phyloP scores from a whole-genome alignment of 2,329 filamentous ascomycete species.

The Stagonosporopsis rhizophila region DNA sequence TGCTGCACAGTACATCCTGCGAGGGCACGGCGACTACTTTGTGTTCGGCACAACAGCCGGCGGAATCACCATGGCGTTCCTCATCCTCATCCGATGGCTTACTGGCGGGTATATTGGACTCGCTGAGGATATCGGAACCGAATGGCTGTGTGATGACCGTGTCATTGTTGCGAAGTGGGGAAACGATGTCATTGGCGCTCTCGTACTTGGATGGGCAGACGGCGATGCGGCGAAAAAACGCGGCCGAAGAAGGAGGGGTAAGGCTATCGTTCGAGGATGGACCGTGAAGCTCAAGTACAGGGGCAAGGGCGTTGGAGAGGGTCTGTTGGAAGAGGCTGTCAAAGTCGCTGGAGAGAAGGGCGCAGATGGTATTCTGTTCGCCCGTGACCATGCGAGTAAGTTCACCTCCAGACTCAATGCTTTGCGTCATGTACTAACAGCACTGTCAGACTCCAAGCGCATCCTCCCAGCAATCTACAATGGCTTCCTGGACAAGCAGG shows the following conservation, averaged over 20 bases:
- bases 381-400: slow-evolving; percentile 78
- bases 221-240: slow-evolving; percentile 53
- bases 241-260: slow-evolving; percentile 62
- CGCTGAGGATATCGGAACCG: slow-evolving; percentile 68
- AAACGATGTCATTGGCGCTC: slow-evolving; percentile 71
- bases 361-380: slow-evolving; percentile 76
- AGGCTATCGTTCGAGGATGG: slow-evolving; percentile 81
- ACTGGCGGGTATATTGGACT: slow-evolving; percentile 68
- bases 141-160: slow-evolving; percentile 64
- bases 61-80: slow-evolving; percentile 68
- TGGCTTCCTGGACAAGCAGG: slow-evolving; percentile 44
- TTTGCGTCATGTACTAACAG: slow-evolving; percentile 22
- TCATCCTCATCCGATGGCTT: slow-evolving; percentile 67
- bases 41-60: slow-evolving; percentile 65
- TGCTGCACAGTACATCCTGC: slow-evolving; percentile 51
- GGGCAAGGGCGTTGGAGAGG: slow-evolving; percentile 73
- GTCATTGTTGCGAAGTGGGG: slow-evolving; percentile 71
- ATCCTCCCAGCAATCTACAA: slow-evolving; percentile 47
- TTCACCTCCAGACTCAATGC: slow-evolving; percentile 21
- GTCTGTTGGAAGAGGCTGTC: slow-evolving; percentile 76
- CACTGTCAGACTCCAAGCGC: slow-evolving; percentile 40
- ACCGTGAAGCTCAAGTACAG: slow-evolving; percentile 75
- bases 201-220: slow-evolving; percentile 71
- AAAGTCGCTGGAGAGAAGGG: slow-evolving; percentile 71
- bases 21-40: slow-evolving; percentile 58